Evolutionary conservation across 225 moss, liverwort and hornwort genomes (phyloP), one percentile per base, ranked within the genome.

Genomic region (Straminergon stramineum): DNA sequence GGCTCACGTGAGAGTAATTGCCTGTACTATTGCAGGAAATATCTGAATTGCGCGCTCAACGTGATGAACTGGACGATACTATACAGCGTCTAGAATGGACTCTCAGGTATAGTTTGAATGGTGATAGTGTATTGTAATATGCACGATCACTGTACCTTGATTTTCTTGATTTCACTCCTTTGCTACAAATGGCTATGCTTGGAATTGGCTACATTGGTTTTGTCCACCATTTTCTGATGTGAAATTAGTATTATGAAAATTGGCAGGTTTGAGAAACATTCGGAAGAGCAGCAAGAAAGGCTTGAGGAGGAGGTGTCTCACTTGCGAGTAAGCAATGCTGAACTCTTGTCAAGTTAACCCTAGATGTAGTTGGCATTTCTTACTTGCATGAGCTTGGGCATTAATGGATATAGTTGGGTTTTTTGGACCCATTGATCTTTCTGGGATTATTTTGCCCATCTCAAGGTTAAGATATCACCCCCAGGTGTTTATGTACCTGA

Each of bases 51-150:
- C 95, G 95, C 52, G 83, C 37, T 26, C 90, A 89, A 84, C 94
- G 95, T 71, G 88, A 95, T 90, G 88, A 91, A 67, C 43, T 93
- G 73, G 95, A 95, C 85, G 94, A 94, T 84, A 87, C 88, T 87
- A 81, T 95, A 35, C 95, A 93, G 82, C 94, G 92, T 90, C 83
- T 95, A 48, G 93, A 94, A 89, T 94, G 95, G 95, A 90, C 85
- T 87, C 93, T 95, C 82, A 95, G 94, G 95, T 95, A 79, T 65
- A 31, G 60, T 91, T 37, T 55, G 58, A 22, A 86, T 34, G 55
- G 34, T 89, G 76, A 9, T 56, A 85, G 83, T 83, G 37, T 57
- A 70, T 56, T 78, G 53, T 71, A 87, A 30, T 61, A 51, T 62
- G 24, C 53, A 80, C 34, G 20, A 64, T 71, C 71, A 34, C 31